Percentiles rank a stretch among this genome's conserved stretches.
Conservation (phyloP, 1,139 yeast genomes). For the Petasospora fabianii region DNA sequence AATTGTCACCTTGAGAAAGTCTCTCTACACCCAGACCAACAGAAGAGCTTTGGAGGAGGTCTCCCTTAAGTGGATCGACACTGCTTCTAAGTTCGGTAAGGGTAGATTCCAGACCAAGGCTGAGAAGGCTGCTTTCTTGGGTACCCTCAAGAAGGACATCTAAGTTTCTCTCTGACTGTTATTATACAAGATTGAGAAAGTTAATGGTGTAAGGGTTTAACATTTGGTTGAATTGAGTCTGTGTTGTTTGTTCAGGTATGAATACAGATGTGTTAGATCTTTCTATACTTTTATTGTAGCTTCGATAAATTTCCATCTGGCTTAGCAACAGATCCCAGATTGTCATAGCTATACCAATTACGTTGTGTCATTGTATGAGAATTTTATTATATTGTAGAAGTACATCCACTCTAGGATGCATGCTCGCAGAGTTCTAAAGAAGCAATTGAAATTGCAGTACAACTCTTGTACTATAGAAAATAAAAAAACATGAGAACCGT, state of each 20-base stretch:
- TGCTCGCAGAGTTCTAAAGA: too few relatives aligned
- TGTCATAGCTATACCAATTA: too few relatives aligned
- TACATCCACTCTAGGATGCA: too few relatives aligned
- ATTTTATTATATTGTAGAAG: too few relatives aligned
- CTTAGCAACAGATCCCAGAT: too few relatives aligned
- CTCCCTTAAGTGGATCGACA: conserved; percentile 98
- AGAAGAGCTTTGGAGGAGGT: conserved; percentile 97
- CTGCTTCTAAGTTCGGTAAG: conserved; percentile 99
- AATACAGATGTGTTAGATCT: conserved; percentile 3
- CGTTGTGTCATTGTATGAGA: too few relatives aligned
- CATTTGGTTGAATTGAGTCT: conserved; percentile 3
- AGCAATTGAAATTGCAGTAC: too few relatives aligned
- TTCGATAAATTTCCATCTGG: too few relatives aligned
- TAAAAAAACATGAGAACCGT: too few relatives aligned
- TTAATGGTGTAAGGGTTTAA: too few relatives aligned
- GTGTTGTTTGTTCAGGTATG: conserved; percentile 4
- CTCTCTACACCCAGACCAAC: conserved; percentile 95
- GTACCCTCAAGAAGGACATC: conserved; percentile 95
- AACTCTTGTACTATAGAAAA: too few relatives aligned
- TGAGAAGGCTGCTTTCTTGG: conserved; percentile 99
- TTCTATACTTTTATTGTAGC: neutral
- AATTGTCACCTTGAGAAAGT: conserved; percentile 97
- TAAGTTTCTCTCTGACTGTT: conserved; percentile 11
- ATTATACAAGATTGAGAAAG: too few relatives aligned
- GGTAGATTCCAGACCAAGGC: conserved; percentile 99